phyloP scores from a whole-genome alignment of 805 yeast genomes.

The Saturnispora kantuleensis region DNA sequence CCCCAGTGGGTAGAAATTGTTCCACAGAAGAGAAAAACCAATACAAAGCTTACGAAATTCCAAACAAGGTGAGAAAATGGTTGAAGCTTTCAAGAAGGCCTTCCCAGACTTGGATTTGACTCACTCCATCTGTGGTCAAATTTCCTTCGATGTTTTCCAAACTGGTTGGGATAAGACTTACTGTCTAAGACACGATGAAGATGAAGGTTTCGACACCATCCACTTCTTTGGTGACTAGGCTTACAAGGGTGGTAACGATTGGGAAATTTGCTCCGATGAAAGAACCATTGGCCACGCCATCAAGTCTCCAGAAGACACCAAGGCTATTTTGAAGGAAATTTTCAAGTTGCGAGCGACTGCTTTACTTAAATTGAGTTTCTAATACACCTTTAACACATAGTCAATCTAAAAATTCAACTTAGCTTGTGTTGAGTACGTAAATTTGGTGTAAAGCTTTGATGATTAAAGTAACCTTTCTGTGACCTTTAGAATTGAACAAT shows the following conservation, averaged over 20 bases:
- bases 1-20: constrained; percentile 98
- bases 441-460: too few species aligned
- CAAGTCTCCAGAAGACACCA: constrained; percentile 80
- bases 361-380: not conserved
- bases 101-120: constrained; percentile 82
- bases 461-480: too few species aligned
- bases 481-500: too few species aligned
- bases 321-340: constrained; percentile 70
- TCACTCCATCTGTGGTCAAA: constrained; percentile 98
- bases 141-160: constrained; percentile 98
- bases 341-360: constrained; percentile 39
- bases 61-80: constrained; percentile 78
- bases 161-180: constrained; percentile 99
- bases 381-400: not conserved
- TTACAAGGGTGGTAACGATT: constrained; percentile 96
- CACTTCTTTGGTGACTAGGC: constrained; percentile 99
- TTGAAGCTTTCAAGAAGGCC: constrained; percentile 69
- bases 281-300: constrained; percentile 98
- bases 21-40: constrained; percentile 89
- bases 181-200: constrained; percentile 84
- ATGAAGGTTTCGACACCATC: constrained; percentile 75
- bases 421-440: too few species aligned
- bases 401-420: not conserved
- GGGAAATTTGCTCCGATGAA: constrained; percentile 83
- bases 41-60: constrained; percentile 75